A percentile compares a stretch with the other conserved stretches of the same genome.
Conservation (phyloP, 768 basidiomycete genomes). For the Leccinum pellstonianum region DNA sequence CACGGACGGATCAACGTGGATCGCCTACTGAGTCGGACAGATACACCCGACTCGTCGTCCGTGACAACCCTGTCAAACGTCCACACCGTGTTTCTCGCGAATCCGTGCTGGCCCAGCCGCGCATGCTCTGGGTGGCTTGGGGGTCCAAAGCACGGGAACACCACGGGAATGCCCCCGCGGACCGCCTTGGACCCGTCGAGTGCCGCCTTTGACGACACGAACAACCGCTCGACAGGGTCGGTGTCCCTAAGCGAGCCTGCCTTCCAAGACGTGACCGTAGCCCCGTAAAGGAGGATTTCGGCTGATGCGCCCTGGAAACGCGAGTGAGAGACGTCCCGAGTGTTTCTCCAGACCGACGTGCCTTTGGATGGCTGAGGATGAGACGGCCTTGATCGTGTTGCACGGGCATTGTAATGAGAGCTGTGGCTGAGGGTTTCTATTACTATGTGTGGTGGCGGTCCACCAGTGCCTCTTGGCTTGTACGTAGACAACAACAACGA, state of each 20-base stretch:
- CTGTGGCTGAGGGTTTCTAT: slow-evolving; percentile 11
- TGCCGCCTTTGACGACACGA: slow-evolving; percentile 75
- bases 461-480: neutral
- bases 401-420: slow-evolving; percentile 50
- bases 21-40: slow-evolving; percentile 71
- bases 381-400: slow-evolving; percentile 43
- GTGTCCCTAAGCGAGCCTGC: slow-evolving; percentile 38
- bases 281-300: slow-evolving; percentile 76
- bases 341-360: slow-evolving; percentile 14
- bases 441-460: slow-evolving; percentile 17
- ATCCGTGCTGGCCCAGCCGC: slow-evolving; percentile 84
- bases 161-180: slow-evolving; percentile 55
- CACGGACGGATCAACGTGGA: neutral
- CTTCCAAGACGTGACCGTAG: slow-evolving; percentile 88
- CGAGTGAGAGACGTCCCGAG: no score
- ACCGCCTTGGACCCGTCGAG: slow-evolving; percentile 82
- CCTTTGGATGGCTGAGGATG: slow-evolving; percentile 64
- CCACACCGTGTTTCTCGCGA: slow-evolving; percentile 82
- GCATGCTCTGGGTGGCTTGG: slow-evolving; percentile 72
- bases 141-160: slow-evolving; percentile 89
- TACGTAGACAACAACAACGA: neutral
- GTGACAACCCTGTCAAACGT: slow-evolving; percentile 56
- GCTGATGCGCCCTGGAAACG: slow-evolving; percentile 57
- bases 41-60: slow-evolving; percentile 71
- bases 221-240: slow-evolving; percentile 64